phyloP scores from a whole-genome alignment of 352 stramenopile species.

The Pythium aquatile region DNA sequence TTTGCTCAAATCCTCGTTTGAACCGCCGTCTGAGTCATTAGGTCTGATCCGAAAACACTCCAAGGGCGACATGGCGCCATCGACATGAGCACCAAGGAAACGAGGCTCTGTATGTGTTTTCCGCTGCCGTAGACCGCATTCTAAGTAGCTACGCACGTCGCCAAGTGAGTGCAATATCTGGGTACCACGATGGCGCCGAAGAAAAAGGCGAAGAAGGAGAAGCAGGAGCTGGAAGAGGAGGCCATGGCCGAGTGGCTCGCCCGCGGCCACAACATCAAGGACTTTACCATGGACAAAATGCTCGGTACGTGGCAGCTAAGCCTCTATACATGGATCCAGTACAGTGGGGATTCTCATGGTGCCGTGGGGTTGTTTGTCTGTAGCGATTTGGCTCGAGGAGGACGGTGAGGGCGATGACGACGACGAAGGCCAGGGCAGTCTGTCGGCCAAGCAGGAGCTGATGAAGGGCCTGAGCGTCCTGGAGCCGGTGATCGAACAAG shows the following conservation, averaged over 20 bases:
- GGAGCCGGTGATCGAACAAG: constrained; percentile 40
- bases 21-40: constrained; percentile 12
- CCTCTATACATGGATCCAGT: background rate
- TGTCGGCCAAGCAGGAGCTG: constrained; percentile 64
- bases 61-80: constrained; percentile 1
- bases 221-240: constrained; percentile 64
- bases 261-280: constrained; percentile 49
- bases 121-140: background rate
- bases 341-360: background rate
- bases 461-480: constrained; percentile 53
- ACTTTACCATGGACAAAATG: constrained; percentile 83
- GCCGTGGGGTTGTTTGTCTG: background rate
- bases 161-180: background rate
- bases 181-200: constrained; percentile 20
- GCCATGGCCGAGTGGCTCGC: constrained; percentile 73
- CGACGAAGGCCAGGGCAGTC: constrained; percentile 31
- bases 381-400: constrained; percentile 72
- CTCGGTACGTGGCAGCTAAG: constrained; percentile 33
- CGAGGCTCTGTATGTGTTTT: background rate
- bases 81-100: background rate
- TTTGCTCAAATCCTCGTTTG: background rate
- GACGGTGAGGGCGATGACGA: constrained; percentile 50
- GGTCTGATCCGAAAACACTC: background rate
- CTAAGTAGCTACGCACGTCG: background rate
- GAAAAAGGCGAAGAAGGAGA: constrained; percentile 25